phyloP scores from a whole-genome alignment of 768 basidiomycete species.

The Trametes maxima region DNA sequence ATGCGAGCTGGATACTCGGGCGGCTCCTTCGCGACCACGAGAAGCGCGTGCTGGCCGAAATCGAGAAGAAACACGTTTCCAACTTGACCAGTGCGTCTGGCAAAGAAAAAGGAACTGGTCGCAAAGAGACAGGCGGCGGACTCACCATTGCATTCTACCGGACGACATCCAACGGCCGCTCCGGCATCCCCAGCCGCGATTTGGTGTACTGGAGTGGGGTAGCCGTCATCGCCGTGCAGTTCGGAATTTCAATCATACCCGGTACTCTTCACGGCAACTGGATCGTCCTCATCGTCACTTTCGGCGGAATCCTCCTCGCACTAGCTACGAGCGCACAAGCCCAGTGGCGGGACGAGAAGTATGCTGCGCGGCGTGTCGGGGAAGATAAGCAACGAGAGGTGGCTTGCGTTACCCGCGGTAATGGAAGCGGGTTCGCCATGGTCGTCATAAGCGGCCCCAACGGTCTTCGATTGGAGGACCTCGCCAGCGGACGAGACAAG shows the following conservation, averaged over 20 bases:
- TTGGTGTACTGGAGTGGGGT: constrained; percentile 34
- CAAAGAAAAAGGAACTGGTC: too few species aligned
- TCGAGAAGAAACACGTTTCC: too few species aligned
- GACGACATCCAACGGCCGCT: neutral
- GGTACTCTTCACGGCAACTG: constrained; percentile 32
- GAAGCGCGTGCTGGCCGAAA: constrained; percentile 3
- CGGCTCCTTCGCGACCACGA: constrained; percentile 34
- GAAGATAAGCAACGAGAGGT: constrained; percentile 25
- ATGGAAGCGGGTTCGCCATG: constrained; percentile 33
- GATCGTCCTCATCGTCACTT: constrained; percentile 35
- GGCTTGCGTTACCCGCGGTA: constrained; percentile 34
- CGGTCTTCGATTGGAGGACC: constrained; percentile 34
- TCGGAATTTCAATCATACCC: constrained; percentile 34
- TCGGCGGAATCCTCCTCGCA: constrained; percentile 31
- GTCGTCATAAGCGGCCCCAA: constrained; percentile 34
- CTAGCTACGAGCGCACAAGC: constrained; percentile 30
- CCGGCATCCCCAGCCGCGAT: constrained; percentile 31
- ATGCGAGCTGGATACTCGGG: constrained; percentile 33
- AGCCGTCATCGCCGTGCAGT: constrained; percentile 30
- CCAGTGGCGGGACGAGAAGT: constrained; percentile 37
- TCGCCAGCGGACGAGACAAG: constrained; percentile 31
- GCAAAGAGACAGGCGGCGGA: constrained; percentile 10
- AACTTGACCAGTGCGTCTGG: too few species aligned
- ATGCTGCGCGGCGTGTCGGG: constrained; percentile 27
- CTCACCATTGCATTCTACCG: constrained; percentile 28